phyloP scores from a whole-genome alignment of 805 yeast species.

The Ogataea thermomethanolica region DNA sequence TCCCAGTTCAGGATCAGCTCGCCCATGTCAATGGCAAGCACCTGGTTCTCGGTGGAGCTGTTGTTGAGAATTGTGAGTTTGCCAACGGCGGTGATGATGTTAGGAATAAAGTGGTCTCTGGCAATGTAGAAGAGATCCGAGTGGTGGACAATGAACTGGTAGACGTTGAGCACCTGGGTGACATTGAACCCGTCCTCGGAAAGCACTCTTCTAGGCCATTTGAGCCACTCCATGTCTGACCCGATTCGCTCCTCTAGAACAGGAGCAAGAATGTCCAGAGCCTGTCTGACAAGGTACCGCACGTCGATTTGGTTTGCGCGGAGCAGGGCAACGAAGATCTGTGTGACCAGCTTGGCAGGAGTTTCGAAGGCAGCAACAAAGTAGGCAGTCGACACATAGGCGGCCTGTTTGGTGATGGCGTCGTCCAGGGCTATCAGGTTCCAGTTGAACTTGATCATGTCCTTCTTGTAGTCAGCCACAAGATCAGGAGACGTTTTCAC shows the following conservation, averaged over 20 bases:
- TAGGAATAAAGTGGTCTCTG: conserved; percentile 84
- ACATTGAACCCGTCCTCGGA: conserved; percentile 88
- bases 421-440: conserved; percentile 87
- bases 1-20: conserved; percentile 89
- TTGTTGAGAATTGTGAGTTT: conserved; percentile 76
- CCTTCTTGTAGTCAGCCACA: conserved; percentile 65
- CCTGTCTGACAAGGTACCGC: conserved; percentile 76
- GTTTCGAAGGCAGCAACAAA: conserved; percentile 88
- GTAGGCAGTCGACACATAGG: conserved; percentile 81
- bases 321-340: conserved; percentile 84
- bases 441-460: conserved; percentile 93
- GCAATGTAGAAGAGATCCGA: conserved; percentile 80
- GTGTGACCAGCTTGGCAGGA: conserved; percentile 83
- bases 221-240: conserved; percentile 69
- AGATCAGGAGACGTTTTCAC: conserved; percentile 63
- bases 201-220: conserved; percentile 90
- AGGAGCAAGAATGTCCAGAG: conserved; percentile 85
- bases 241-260: conserved; percentile 72
- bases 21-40: conserved; percentile 83
- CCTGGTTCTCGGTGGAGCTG: conserved; percentile 76
- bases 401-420: conserved; percentile 83
- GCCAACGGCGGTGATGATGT: conserved; percentile 89
- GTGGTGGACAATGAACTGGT: conserved; percentile 84
- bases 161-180: conserved; percentile 80
- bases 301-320: conserved; percentile 85